phyloP scores from a whole-genome alignment of 306 rosid species.

The Echinosophora koreensis region DNA sequence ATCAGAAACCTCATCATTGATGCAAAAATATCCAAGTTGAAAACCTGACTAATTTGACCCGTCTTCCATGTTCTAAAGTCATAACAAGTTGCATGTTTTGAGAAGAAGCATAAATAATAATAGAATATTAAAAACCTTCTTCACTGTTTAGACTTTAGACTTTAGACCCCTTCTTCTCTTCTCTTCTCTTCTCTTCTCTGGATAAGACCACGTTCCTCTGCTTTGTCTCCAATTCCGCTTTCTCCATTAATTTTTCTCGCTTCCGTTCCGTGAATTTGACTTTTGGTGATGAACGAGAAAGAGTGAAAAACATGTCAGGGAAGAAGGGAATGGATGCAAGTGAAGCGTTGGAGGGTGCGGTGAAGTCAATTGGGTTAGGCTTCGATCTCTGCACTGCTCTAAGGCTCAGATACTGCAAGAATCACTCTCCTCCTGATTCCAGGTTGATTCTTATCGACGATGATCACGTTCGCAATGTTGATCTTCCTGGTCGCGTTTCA shows the following conservation, averaged over 20 bases:
- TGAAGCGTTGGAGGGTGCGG: slow-evolving; percentile 50
- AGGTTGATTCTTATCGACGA: slow-evolving; percentile 61
- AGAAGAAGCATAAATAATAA: background rate
- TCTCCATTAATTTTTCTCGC: background rate
- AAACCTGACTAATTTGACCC: slow-evolving; percentile 41
- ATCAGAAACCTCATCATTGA: background rate
- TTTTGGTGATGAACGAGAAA: slow-evolving; percentile 11
- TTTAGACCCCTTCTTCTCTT: no score
- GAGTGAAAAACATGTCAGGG: slow-evolving; percentile 17
- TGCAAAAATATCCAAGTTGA: background rate
- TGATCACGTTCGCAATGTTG: slow-evolving; percentile 51
- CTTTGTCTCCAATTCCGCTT: background rate
- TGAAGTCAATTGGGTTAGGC: slow-evolving; percentile 61
- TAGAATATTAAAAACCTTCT: background rate
- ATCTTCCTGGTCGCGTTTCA: slow-evolving; percentile 70
- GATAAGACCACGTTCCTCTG: background rate
- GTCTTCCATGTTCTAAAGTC: background rate
- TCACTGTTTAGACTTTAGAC: background rate
- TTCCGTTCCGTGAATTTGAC: background rate
- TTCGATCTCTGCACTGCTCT: slow-evolving; percentile 65
- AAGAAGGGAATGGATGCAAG: slow-evolving; percentile 42
- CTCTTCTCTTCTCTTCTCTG: background rate
- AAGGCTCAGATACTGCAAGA: slow-evolving; percentile 61
- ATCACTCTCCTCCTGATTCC: background rate
- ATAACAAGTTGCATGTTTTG: slow-evolving; percentile 4